Evolutionary conservation across 768 basidiomycete species (phyloP).

Genomic region (Chalciporus piperatus): DNA sequence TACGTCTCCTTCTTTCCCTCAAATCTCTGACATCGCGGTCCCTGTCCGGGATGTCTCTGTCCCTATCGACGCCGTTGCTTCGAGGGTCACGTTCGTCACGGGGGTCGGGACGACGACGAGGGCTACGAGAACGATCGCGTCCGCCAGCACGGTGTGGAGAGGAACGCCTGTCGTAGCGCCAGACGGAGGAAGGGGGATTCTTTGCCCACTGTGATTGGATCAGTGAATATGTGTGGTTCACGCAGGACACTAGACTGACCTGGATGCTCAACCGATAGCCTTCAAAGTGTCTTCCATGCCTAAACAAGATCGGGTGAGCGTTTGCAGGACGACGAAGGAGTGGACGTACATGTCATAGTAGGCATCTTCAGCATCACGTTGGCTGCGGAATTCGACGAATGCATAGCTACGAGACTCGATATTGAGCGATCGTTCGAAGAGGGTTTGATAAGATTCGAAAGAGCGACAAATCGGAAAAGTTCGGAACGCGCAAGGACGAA

Average conservation of each 20-base stretch:
- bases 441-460: conserved; percentile 35
- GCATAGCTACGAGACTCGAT: conserved; percentile 69
- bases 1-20: conserved; percentile 48
- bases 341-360: conserved; percentile 75
- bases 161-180: conserved; percentile 67
- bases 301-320: conserved; percentile 28
- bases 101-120: conserved; percentile 42
- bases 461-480: conserved; percentile 29
- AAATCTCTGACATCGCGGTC: conserved; percentile 37
- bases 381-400: conserved; percentile 80
- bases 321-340: neutral
- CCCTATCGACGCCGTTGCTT: conserved; percentile 37
- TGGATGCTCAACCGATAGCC: conserved; percentile 75
- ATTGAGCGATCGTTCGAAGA: conserved; percentile 55
- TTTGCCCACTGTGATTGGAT: conserved; percentile 66
- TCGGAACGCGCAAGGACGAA: conserved; percentile 21
- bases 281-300: conserved; percentile 77
- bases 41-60: conserved; percentile 31
- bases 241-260: conserved; percentile 34
- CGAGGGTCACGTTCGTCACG: conserved; percentile 39
- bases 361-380: conserved; percentile 77
- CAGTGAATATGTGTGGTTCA: neutral
- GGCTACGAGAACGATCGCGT: conserved; percentile 53
- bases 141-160: conserved; percentile 39
- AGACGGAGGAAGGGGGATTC: conserved; percentile 78